phyloP scores from a whole-genome alignment of 768 basidiomycete species.

The Tulasnella sp. region DNA sequence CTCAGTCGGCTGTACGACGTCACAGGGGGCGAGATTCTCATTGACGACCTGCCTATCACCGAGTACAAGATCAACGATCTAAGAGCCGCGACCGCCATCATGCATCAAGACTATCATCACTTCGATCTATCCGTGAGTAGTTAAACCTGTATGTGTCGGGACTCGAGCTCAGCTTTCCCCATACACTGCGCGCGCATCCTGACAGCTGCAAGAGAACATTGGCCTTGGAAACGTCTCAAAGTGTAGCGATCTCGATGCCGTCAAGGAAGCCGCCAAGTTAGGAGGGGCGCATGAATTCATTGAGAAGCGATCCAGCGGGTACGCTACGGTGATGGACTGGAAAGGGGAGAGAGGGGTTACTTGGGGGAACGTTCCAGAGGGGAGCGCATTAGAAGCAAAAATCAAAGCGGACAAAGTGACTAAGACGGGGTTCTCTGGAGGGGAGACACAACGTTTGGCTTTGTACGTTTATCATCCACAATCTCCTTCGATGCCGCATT shows the following conservation, averaged over 20 bases:
- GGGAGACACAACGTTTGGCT: constrained; percentile 28
- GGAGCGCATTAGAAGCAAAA: constrained; percentile 16
- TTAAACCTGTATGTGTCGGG: background rate
- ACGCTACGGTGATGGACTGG: constrained; percentile 6
- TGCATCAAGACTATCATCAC: constrained; percentile 33
- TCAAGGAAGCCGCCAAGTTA: constrained; percentile 15
- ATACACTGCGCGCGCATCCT: background rate
- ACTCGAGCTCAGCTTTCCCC: no score
- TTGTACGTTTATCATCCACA: constrained; percentile 6
- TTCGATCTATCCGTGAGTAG: constrained; percentile 27
- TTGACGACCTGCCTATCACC: constrained; percentile 31
- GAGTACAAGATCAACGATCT: constrained; percentile 28
- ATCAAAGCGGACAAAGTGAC: constrained; percentile 22
- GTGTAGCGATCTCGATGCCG: constrained; percentile 11
- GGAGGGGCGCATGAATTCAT: constrained; percentile 18
- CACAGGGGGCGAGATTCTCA: constrained; percentile 26
- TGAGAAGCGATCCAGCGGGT: constrained; percentile 13
- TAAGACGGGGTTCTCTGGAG: constrained; percentile 24
- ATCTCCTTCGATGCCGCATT: background rate
- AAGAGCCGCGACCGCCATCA: constrained; percentile 32
- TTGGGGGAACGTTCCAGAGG: constrained; percentile 26
- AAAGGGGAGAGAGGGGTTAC: background rate
- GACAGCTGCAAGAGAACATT: constrained; percentile 31
- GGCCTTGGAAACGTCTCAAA: constrained; percentile 27
- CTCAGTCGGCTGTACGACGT: constrained; percentile 23